Evolutionary conservation across 345 rosid genomes (phyloP).

Genomic region (Lumnitzera racemosa): DNA sequence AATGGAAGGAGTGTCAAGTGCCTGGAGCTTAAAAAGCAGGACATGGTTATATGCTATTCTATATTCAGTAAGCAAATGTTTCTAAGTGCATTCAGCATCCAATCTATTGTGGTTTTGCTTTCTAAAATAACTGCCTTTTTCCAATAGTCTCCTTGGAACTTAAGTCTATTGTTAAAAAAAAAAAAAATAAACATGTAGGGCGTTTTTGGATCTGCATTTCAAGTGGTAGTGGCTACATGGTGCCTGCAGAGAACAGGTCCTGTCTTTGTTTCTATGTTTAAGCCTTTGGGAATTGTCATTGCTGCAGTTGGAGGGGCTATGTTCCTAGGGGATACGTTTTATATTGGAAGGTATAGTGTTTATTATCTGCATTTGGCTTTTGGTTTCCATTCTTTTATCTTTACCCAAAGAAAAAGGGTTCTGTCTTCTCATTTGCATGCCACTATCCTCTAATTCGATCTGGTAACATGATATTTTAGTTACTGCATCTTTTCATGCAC

Average conservation of each 20-base stretch:
- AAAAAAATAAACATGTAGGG: not conserved
- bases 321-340: conserved; percentile 41
- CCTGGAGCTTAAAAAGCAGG: conserved; percentile 35
- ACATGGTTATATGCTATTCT: conserved; percentile 25
- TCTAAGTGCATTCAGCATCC: not conserved
- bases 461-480: not conserved
- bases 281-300: conserved; percentile 52
- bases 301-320: conserved; percentile 38
- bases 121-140: not conserved
- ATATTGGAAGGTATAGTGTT: conserved; percentile 42
- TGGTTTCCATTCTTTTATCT: not conserved
- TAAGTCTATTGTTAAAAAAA: no score
- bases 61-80: conserved; percentile 26
- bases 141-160: not conserved
- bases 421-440: not conserved
- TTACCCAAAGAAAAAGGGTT: not conserved
- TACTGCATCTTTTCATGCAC: not conserved
- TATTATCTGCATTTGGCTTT: not conserved
- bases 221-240: conserved; percentile 51
- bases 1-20: conserved; percentile 23
- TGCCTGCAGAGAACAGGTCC: conserved; percentile 57
- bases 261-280: conserved; percentile 62
- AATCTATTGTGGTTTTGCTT: not conserved
- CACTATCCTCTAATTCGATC: not conserved
- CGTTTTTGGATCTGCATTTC: conserved; percentile 26